Conservation (phyloP, 2,329 filamentous ascomycete species). For the Nothophaeocryptopus gaeumannii region DNA sequence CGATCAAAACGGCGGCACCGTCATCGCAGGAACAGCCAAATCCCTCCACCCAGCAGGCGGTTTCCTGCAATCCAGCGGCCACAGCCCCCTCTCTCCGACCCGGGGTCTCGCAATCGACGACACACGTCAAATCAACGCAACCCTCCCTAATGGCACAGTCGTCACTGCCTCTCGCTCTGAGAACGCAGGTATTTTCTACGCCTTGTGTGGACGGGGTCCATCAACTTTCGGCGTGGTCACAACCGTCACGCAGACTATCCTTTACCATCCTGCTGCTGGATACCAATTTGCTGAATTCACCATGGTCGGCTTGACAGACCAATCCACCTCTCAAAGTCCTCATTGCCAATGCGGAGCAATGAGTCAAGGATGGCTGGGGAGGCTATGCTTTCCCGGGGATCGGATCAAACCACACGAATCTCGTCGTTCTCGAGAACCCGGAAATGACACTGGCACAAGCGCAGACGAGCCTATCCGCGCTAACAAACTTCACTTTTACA, state of each 20-base stretch:
- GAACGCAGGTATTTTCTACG: constrained; percentile 52
- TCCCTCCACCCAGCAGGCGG: constrained; percentile 16
- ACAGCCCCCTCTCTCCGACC: constrained; percentile 20
- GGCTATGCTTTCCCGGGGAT: constrained; percentile 11
- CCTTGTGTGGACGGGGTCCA: constrained; percentile 54
- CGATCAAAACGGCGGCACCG: not conserved
- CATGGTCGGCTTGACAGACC: not conserved
- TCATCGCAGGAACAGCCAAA: constrained; percentile 1
- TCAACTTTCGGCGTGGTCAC: constrained; percentile 17
- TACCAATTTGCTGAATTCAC: constrained; percentile 5
- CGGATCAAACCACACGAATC: not conserved
- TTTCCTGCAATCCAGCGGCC: constrained; percentile 24
- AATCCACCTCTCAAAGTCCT: constrained; percentile 5
- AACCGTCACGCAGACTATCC: not conserved
- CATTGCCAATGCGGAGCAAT: constrained; percentile 9
- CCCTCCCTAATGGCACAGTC: constrained; percentile 21
- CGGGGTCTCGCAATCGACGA: constrained; percentile 27
- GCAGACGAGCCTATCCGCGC: constrained; percentile 1
- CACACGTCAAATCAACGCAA: constrained; percentile 20
- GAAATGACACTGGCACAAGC: constrained; percentile 12
- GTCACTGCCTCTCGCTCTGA: constrained; percentile 27
- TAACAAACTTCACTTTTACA: constrained; percentile 8
- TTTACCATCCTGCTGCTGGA: not conserved
- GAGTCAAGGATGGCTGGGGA: constrained; percentile 14
- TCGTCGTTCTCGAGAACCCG: constrained; percentile 6